These are phyloP conservation scores for Starmerella etchellsii DNA, from an alignment of 805 yeast genomes.

Conservation along the genomic window DNA sequence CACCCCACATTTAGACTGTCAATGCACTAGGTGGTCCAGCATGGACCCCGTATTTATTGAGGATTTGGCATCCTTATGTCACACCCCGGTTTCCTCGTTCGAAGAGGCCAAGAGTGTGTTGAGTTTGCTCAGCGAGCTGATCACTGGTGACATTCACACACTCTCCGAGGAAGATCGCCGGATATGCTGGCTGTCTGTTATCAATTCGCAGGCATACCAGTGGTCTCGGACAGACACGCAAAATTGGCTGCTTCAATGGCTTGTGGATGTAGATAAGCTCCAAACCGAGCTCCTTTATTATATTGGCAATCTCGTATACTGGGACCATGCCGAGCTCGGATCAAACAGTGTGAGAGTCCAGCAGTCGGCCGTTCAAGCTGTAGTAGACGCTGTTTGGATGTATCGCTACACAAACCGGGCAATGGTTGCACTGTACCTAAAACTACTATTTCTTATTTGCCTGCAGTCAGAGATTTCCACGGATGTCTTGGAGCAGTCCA, in stretches of 20 bases:
- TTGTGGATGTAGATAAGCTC: slow-evolving; percentile 7
- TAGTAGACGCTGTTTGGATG: slow-evolving; percentile 34
- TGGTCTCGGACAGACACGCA: slow-evolving; percentile 2
- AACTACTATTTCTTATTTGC: slow-evolving; percentile 17
- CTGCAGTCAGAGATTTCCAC: slow-evolving; percentile 6
- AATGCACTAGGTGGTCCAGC: no score
- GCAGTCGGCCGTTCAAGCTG: slow-evolving; percentile 6
- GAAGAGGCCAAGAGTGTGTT: slow-evolving; percentile 9
- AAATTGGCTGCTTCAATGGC: slow-evolving; percentile 2
- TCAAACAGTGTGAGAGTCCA: not conserved
- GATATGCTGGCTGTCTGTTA: slow-evolving; percentile 3
- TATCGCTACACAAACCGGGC: slow-evolving; percentile 29
- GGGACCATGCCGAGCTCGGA: slow-evolving; percentile 1
- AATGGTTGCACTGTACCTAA: slow-evolving; percentile 36
- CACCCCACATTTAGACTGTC: no score
- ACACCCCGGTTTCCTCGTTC: not conserved
- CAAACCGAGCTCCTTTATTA: slow-evolving; percentile 5
- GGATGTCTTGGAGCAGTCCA: slow-evolving; percentile 3
- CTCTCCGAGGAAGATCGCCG: slow-evolving; percentile 1
- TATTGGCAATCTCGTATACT: slow-evolving; percentile 4
- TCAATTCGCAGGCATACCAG: slow-evolving; percentile 12
- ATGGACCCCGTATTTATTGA: slow-evolving; percentile 4
- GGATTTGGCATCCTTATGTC: slow-evolving; percentile 5
- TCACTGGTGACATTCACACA: slow-evolving; percentile 4
- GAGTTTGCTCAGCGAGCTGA: slow-evolving; percentile 8